Conservation (phyloP, 805 yeast species). For the Candida tammaniensis region DNA sequence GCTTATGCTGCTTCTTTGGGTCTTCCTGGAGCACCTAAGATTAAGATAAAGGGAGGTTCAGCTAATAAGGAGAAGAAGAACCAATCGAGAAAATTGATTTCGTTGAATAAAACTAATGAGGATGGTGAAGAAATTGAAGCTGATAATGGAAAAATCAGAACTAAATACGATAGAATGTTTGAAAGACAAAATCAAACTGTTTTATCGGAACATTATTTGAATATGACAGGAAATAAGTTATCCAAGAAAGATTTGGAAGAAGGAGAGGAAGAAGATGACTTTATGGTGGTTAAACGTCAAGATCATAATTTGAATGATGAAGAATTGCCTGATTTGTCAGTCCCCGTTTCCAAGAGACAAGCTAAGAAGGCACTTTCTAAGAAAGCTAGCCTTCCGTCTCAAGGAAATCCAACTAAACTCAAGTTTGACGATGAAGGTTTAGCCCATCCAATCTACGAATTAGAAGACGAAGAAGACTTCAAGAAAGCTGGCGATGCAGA, state of each 20-base stretch:
- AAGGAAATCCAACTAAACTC: conserved; percentile 73
- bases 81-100: conserved; percentile 66
- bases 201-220: conserved; percentile 81
- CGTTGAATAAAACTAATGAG: conserved; percentile 47
- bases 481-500: conserved; percentile 67
- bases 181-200: conserved; percentile 92
- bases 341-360: conserved; percentile 78
- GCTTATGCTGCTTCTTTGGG: conserved; percentile 87
- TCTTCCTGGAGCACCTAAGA: conserved; percentile 93
- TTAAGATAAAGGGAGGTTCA: conserved; percentile 58
- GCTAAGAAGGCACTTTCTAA: conserved; percentile 84
- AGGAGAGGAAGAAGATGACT: conserved; percentile 56
- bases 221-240: conserved; percentile 52
- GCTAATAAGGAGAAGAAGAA: conserved; percentile 77
- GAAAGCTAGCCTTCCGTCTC: conserved; percentile 60
- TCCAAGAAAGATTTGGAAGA: conserved; percentile 19
- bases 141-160: conserved; percentile 54
- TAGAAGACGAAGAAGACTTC: conserved; percentile 88
- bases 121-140: conserved; percentile 56
- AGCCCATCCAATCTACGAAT: conserved; percentile 88
- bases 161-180: conserved; percentile 94
- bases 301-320: conserved; percentile 70
- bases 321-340: conserved; percentile 58
- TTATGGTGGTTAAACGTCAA: conserved; percentile 73
- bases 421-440: conserved; percentile 92